Evolutionary conservation across 108 stramenopile genomes (phyloP), one percentile per base, ranked within the genome.

Genomic region (Discostella stelligeroides): DNA sequence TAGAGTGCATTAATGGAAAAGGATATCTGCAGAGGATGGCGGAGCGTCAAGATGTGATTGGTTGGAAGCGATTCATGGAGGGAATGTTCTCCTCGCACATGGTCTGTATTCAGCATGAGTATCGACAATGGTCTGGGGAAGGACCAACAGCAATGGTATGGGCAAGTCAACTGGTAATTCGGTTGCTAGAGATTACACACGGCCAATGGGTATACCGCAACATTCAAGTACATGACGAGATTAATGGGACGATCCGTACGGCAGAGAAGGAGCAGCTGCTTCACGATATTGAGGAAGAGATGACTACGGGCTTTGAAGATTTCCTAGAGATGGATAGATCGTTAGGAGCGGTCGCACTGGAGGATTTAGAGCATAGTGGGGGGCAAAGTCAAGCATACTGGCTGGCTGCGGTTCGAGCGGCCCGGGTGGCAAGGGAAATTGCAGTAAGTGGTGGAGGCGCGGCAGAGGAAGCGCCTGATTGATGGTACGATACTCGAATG

Each of bases 361-460:
- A 54, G 23, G 53, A 54, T 2, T 4, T 54, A 9, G 27, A 21
- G 23, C 5, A 7, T 23, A 23, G 21, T 17, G 5, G 21, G 3
- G 48, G 48, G 5, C 4, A 49, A 49, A 49, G 23, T 18, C 48
- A 49, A 49, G 48, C 18, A 1, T 49, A 49, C 48, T 49, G 48
- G 42, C 42, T 64, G n/a, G n/a, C n/a, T n/a, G n/a, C n/a, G n/a
- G n/a, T n/a, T n/a, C n/a, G n/a, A n/a, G n/a, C n/a, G n/a, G n/a
- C n/a, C n/a, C n/a, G n/a, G n/a, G n/a, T n/a, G n/a, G n/a, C n/a
- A n/a, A n/a, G n/a, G n/a, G n/a, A n/a, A n/a, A n/a, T n/a, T n/a
- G n/a, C n/a, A n/a, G n/a, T n/a, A n/a, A n/a, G n/a, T n/a, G n/a
- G n/a, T n/a, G n/a, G n/a, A n/a, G n/a, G n/a, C n/a, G n/a, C n/a